Base-by-base conservation (phyloP, 768 basidiomycete species). In the Tricholoma matsutake region DNA sequence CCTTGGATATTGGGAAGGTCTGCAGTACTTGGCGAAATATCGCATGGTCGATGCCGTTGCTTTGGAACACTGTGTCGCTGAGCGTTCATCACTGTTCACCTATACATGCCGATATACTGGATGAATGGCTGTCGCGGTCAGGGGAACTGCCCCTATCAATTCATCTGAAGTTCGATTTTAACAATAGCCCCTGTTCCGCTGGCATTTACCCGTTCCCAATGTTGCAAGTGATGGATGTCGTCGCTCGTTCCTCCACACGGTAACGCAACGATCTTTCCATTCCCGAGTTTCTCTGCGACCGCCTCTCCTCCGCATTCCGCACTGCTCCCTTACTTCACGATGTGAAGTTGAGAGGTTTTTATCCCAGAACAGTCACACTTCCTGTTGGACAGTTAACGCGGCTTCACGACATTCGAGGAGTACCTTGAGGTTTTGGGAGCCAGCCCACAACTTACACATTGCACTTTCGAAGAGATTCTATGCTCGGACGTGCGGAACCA, bases 1-100 rank as follows among this genome's bases (percentile, higher is more conserved):
- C 71, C 9, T 61, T 72, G 54, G 54, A 56, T 25, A 63, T 72
- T 8, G 71, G 70, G 13, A 60, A 66, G 18, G 69, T 74, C 13
- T 74, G 71, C 53, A 65, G 62, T 14, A 61, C 71, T 28, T 72
- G 71, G 71, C 61, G 73, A 20, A 63, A 68, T 10, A 65, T 72
- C 54, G 71, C 69, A 25, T 72, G 71, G 71, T 63, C 68, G n/a
- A 71, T 71, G 58, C 71, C 73, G 2, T 67, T 63, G 51, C 68
- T 74, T 10, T 72, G 73, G 71, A 62, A 65, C 20, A 64, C 61
- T 25, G 61, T 72, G 25, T 66, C 63, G 41, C 61, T 73, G 18
- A 62, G 56, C 20, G 62, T 66, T 11, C 56, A 67, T 13, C 51
- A 60, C 25, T 66, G 63, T 8, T 63, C 67, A 13, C 55, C 62